These are phyloP conservation scores for Ogataea paradorogensis DNA, from an alignment of 805 yeast species.

Conservation along the genomic window DNA sequence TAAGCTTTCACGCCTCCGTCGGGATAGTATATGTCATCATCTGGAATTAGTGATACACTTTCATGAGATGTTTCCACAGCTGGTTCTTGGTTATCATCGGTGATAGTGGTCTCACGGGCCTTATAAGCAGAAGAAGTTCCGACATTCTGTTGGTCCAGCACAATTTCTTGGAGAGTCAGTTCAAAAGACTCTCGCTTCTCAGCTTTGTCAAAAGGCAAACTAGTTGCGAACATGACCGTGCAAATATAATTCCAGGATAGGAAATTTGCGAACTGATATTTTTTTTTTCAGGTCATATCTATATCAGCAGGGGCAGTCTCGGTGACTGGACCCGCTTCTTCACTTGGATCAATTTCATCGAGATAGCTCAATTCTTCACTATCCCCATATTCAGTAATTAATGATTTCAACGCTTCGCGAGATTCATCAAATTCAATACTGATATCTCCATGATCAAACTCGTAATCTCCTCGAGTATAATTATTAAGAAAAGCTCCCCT, in stretches of 20 bases:
- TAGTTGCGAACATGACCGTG: slow-evolving; percentile 4
- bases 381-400: slow-evolving; percentile 46
- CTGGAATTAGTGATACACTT: not conserved
- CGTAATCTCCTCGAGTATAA: slow-evolving; percentile 52
- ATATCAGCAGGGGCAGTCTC: slow-evolving; percentile 3
- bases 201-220: not conserved
- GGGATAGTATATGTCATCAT: slow-evolving; percentile 36
- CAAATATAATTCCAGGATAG: too few relatives aligned
- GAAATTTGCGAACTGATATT: too few relatives aligned
- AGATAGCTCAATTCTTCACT: slow-evolving; percentile 43
- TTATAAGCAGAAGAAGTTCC: slow-evolving; percentile 6
- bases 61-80: not conserved
- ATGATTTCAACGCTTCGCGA: slow-evolving; percentile 43
- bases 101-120: not conserved
- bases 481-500: slow-evolving; percentile 83
- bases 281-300: slow-evolving; percentile 6
- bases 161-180: slow-evolving; percentile 3
- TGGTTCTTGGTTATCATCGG: not conserved
- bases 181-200: slow-evolving; percentile 5
- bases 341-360: slow-evolving; percentile 43
- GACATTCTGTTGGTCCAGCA: slow-evolving; percentile 5
- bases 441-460: slow-evolving; percentile 43
- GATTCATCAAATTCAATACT: slow-evolving; percentile 46
- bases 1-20: slow-evolving; percentile 58
- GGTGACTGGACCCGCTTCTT: slow-evolving; percentile 11